These are phyloP conservation scores for Knufia fluminis DNA, from an alignment of 2,329 filamentous ascomycete genomes.

Conservation along the genomic window DNA sequence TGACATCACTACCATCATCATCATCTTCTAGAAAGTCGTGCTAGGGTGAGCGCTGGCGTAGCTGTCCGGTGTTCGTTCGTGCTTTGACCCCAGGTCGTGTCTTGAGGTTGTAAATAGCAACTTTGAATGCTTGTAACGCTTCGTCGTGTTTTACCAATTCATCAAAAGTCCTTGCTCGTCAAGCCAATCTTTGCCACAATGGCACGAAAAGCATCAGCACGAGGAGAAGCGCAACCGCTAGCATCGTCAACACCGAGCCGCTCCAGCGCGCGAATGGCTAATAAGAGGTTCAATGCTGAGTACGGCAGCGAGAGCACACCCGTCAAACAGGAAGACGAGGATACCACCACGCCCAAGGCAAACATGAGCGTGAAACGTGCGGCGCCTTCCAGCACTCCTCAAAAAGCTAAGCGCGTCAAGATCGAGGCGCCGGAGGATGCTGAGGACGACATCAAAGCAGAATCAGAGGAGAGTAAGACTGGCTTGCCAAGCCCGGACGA, in stretches of 20 bases:
- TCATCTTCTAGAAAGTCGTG: background rate
- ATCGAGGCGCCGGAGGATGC: background rate
- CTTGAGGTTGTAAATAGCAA: background rate
- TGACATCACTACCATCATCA: background rate
- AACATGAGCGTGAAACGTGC: conserved; percentile 2
- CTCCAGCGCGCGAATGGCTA: background rate
- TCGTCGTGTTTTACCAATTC: background rate
- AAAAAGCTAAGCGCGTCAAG: conserved; percentile 6
- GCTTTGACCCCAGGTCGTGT: too few species aligned
- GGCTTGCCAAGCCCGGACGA: background rate
- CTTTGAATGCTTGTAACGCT: background rate
- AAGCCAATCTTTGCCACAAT: background rate
- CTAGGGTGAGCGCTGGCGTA: background rate
- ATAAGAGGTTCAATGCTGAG: background rate
- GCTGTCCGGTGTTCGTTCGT: too few species aligned
- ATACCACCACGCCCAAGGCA: background rate
- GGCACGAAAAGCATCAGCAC: background rate
- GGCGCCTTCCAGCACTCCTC: background rate
- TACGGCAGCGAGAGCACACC: background rate
- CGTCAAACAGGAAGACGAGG: conserved; percentile 3
- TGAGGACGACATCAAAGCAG: background rate
- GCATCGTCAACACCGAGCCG: background rate
- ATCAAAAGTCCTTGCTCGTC: background rate
- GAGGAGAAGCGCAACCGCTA: background rate
- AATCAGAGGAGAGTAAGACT: background rate